Evolutionary conservation across 2,329 filamentous ascomycete genomes (phyloP).

Genomic region (Zymoseptoria tritici): DNA sequence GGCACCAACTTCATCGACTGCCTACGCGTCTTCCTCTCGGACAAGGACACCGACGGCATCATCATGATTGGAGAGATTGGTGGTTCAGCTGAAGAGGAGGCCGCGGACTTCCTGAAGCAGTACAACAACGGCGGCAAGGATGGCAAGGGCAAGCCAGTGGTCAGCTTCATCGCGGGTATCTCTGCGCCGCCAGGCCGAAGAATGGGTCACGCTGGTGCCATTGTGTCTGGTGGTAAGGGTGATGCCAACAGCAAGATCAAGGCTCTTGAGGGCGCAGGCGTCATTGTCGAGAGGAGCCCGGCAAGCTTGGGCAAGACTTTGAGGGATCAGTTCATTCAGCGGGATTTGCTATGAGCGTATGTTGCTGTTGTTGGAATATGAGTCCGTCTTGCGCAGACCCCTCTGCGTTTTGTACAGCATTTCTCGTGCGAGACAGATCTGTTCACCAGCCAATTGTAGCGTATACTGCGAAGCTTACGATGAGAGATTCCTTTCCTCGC

Average conservation of each 20-base stretch:
- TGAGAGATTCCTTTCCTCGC: not conserved
- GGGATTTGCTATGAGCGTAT: conserved; percentile 70
- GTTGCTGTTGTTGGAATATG: not conserved
- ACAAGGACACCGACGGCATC: conserved; percentile 95
- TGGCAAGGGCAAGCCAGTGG: conserved; percentile 78
- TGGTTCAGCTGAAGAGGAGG: conserved; percentile 94
- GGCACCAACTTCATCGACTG: conserved; percentile 99
- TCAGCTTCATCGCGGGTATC: conserved; percentile 97
- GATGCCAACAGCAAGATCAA: conserved; percentile 97
- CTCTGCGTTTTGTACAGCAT: not conserved
- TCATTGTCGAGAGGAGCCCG: conserved; percentile 92
- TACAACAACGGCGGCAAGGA: conserved; percentile 60
- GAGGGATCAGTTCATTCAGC: conserved; percentile 90
- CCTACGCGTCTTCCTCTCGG: conserved; percentile 91
- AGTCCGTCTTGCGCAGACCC: not conserved
- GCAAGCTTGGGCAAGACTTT: conserved; percentile 87
- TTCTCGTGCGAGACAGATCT: not conserved
- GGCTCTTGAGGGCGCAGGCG: conserved; percentile 85
- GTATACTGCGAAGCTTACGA: not conserved
- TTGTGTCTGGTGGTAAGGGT: conserved; percentile 95
- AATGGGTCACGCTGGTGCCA: conserved; percentile 98
- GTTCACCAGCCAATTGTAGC: not conserved
- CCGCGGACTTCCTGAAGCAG: conserved; percentile 87
- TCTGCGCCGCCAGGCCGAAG: conserved; percentile 90
- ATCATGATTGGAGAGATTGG: conserved; percentile 99